phyloP scores from a whole-genome alignment of 768 basidiomycete genomes.

The Lyophyllum semitale region DNA sequence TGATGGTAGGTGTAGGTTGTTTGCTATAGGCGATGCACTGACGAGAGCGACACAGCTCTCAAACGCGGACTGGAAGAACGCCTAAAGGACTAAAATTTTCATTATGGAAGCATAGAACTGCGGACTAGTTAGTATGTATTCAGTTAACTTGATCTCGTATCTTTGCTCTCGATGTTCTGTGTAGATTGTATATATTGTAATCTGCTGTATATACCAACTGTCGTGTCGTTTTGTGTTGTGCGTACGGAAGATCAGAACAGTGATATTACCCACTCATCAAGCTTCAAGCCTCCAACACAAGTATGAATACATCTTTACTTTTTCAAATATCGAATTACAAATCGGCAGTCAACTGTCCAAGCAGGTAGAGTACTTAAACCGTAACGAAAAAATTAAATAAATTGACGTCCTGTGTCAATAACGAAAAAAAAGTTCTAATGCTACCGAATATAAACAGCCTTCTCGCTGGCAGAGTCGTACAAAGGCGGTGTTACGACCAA shows the following conservation, averaged over 20 bases:
- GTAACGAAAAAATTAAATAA: neutral
- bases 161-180: neutral
- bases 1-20: slow-evolving; percentile 54
- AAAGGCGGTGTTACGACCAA: slow-evolving; percentile 19
- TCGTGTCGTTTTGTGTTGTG: neutral
- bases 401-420: neutral
- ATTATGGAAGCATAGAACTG: neutral
- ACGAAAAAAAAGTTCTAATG: neutral
- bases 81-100: slow-evolving; percentile 11
- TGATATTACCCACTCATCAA: no score
- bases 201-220: neutral
- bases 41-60: slow-evolving; percentile 10
- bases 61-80: slow-evolving; percentile 17
- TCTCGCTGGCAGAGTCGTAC: slow-evolving; percentile 23
- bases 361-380: slow-evolving; percentile 3
- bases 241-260: neutral
- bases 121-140: neutral
- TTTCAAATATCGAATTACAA: neutral
- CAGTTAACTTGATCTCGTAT: neutral
- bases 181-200: slow-evolving; percentile 2
- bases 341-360: neutral
- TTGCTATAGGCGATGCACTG: neutral
- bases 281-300: neutral
- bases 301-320: neutral
- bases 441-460: slow-evolving; percentile 15